Conservation (phyloP, 1,284 basidiomycete species). For the Sphaerobolus stellatus region DNA sequence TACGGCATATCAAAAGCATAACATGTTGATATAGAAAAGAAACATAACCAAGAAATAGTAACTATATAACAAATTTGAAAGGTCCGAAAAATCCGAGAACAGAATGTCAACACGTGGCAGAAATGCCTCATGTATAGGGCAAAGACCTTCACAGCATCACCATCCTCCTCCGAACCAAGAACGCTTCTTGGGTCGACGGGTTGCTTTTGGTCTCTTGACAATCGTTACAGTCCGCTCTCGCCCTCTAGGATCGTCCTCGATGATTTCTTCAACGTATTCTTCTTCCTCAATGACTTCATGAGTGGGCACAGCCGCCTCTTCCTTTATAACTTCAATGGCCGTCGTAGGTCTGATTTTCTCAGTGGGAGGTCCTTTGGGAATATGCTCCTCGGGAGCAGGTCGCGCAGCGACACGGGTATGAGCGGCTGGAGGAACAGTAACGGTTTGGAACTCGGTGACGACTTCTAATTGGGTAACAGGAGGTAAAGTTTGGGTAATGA, state of each 20-base stretch:
- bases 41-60: not conserved
- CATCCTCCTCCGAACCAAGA: conserved; percentile 11
- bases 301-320: conserved; percentile 27
- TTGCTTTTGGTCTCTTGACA: conserved; percentile 8
- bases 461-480: conserved; percentile 59
- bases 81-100: no score
- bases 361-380: conserved; percentile 48
- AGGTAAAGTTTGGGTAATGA: conserved; percentile 63
- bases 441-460: conserved; percentile 46
- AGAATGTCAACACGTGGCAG: no score
- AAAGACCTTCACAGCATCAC: no score
- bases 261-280: conserved; percentile 15
- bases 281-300: conserved; percentile 14
- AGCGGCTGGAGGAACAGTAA: conserved; percentile 71
- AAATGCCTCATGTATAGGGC: no score
- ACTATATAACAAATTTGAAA: not conserved
- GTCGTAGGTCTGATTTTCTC: conserved; percentile 66
- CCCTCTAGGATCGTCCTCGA: conserved; percentile 5
- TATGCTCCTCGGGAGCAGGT: conserved; percentile 62
- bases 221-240: conserved; percentile 11
- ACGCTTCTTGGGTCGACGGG: conserved; percentile 5
- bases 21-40: not conserved
- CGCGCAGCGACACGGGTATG: conserved; percentile 73
- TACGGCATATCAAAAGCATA: no score
- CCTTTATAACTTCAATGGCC: conserved; percentile 61